Evolutionary conservation across 2,329 filamentous ascomycete species (phyloP).

Genomic region (Ophiognomonia clavigignenti-juglandacearum): DNA sequence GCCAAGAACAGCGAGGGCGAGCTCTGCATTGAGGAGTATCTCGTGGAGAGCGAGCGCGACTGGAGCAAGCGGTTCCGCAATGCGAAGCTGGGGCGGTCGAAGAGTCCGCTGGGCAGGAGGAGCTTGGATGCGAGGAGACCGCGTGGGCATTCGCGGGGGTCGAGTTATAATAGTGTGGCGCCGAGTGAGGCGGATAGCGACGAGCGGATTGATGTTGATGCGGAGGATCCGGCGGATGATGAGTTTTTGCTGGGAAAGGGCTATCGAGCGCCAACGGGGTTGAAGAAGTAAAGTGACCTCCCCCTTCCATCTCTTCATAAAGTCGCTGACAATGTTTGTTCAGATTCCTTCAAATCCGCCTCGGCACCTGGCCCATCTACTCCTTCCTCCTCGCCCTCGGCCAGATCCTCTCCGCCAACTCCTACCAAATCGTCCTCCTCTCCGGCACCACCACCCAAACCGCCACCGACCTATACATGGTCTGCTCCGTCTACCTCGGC

Average conservation of each 20-base stretch:
- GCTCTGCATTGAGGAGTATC: slow-evolving; percentile 61
- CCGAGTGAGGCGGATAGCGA: not conserved
- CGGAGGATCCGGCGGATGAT: not conserved
- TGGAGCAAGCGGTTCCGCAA: slow-evolving; percentile 59
- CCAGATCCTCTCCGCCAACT: slow-evolving; percentile 61
- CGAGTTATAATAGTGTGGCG: not conserved
- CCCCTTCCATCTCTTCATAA: no score
- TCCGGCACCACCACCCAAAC: slow-evolving; percentile 57
- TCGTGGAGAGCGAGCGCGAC: slow-evolving; percentile 61
- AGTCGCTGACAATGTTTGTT: no score
- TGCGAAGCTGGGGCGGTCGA: slow-evolving; percentile 45
- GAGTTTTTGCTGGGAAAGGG: slow-evolving; percentile 52
- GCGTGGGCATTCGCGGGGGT: not conserved
- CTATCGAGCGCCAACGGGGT: slow-evolving; percentile 51
- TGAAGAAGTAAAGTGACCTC: slow-evolving; percentile 44
- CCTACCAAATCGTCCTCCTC: slow-evolving; percentile 62
- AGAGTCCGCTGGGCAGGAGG: slow-evolving; percentile 13
- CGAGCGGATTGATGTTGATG: not conserved
- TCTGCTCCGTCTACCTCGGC: slow-evolving; percentile 54
- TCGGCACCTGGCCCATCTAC: slow-evolving; percentile 61
- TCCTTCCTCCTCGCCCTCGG: slow-evolving; percentile 57
- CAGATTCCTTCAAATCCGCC: slow-evolving; percentile 40
- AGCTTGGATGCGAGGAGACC: not conserved
- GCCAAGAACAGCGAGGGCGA: slow-evolving; percentile 44
- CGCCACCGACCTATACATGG: slow-evolving; percentile 53